Percentiles rank a stretch among this genome's conserved stretches.
Evolutionary conservation across 495 filamentous ascomycete genomes (phyloP).

Genomic region (Endocarpon pusillum): DNA sequence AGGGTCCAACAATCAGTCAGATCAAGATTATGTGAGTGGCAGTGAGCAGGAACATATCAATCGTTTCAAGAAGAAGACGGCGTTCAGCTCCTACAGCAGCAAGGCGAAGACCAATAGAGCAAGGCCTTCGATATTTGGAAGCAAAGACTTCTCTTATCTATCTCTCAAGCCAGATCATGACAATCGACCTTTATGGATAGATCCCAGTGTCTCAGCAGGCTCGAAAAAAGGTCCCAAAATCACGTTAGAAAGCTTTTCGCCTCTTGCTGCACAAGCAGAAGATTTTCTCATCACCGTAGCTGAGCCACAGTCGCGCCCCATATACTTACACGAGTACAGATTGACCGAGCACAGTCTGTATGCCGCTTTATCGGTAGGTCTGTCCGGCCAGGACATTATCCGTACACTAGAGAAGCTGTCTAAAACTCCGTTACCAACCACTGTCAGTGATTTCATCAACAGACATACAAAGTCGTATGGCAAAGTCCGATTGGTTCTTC

Average conservation of each 20-base stretch:
- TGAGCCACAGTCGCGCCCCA: conserved; percentile 77
- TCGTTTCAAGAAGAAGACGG: conserved; percentile 50
- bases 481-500: conserved; percentile 87
- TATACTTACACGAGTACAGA: conserved; percentile 80
- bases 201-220: conserved; percentile 30
- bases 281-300: conserved; percentile 93
- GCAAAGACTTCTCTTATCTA: conserved; percentile 68
- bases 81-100: conserved; percentile 32
- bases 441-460: conserved; percentile 64
- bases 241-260: conserved; percentile 89
- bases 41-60: conserved; percentile 32
- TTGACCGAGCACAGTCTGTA: conserved; percentile 86
- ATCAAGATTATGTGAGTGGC: conserved; percentile 28
- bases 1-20: conserved; percentile 37
- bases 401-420: conserved; percentile 69
- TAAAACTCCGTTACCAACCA: conserved; percentile 65
- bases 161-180: conserved; percentile 74
- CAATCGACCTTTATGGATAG: conserved; percentile 82
- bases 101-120: conserved; percentile 20
- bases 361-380: conserved; percentile 81
- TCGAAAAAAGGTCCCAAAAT: conserved; percentile 49
- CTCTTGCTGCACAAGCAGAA: conserved; percentile 66
- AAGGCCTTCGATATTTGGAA: conserved; percentile 38
- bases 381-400: conserved; percentile 79
- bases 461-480: conserved; percentile 79